Base-by-base conservation (phyloP, 2,329 filamentous ascomycete genomes). In the Paramyrothecium roridum region DNA sequence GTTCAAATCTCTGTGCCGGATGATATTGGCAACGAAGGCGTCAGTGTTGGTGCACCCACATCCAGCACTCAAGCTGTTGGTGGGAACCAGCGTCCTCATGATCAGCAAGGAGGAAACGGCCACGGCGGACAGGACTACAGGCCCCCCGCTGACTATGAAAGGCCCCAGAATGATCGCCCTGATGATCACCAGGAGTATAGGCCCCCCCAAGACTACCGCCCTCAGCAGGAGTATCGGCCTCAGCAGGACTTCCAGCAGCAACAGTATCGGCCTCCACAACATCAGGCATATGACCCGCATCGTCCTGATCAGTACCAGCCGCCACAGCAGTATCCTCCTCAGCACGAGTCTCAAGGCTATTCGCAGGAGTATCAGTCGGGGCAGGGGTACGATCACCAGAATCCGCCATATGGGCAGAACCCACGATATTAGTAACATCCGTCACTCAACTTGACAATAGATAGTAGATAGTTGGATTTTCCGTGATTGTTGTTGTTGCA, bases 11-110 rank as follows among this genome's bases (percentile, higher is more conserved):
- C 63, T 3, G 75, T 78, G 45, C 75, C 76, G 0, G 76, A 78
- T 57, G 76, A 78, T 40, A 77, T 78, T 43, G 75, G 76, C 1
- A 76, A 78, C 49, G 76, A 78, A 61, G 74, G 74, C 46, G 76
- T 78, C 8, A 74, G 70, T 22, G 72, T 78, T 12, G 75, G 75
- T 8, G 65, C 67, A 3, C 74, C 74, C n/a, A 61, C 63, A 11
- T 56, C 64, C 30, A 64, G 57, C 19, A 51, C 62, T 16, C 67
- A 73, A 50, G 64, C 69, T 6, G 70, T 69, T 10, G 71, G 70
- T 33, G 68, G 66, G 2, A 62, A 65, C 48, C 66, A 70, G 48
- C 50, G 63, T 22, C 59, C 63, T 2, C 59, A 61, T 43, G 33
- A 63, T 53, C 53, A 58, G 1, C 64, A 67, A 43, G 61, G 61